Evolutionary conservation across 305 asterid species (phyloP).

Genomic region (Andrographis paniculata): DNA sequence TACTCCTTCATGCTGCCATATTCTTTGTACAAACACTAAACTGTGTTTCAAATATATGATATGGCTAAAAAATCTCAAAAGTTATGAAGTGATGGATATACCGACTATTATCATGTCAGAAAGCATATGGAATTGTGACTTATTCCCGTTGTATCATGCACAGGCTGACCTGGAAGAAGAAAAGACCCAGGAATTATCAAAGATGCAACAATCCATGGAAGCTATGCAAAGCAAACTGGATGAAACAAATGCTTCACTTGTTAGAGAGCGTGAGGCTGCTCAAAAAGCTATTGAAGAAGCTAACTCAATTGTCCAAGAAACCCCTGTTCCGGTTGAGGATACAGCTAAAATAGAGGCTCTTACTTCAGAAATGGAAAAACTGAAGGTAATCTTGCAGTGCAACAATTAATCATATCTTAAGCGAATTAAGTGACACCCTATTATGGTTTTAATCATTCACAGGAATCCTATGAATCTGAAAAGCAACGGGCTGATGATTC

Average conservation of each 20-base stretch:
- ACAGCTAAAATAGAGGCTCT: slow-evolving; percentile 63
- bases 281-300: slow-evolving; percentile 69
- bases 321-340: slow-evolving; percentile 73
- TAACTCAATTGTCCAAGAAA: slow-evolving; percentile 48
- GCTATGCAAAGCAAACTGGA: slow-evolving; percentile 49
- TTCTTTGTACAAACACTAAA: not conserved
- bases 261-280: slow-evolving; percentile 57
- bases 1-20: slow-evolving; percentile 1
- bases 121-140: not conserved
- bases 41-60: not conserved
- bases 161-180: slow-evolving; percentile 81
- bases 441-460: slow-evolving; percentile 15
- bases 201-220: slow-evolving; percentile 43
- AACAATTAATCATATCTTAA: slow-evolving; percentile 1
- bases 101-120: not conserved
- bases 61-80: not conserved
- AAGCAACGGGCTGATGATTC: slow-evolving; percentile 73
- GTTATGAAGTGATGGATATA: not conserved
- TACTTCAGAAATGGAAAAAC: slow-evolving; percentile 52
- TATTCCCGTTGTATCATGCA: slow-evolving; percentile 11
- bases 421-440: not conserved
- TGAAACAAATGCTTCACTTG: slow-evolving; percentile 44
- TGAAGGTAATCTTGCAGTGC: slow-evolving; percentile 45
- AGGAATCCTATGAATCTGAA: slow-evolving; percentile 61
- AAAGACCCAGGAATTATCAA: slow-evolving; percentile 45